Conservation (phyloP, 352 stramenopile species). For the Globisporangium middletonii region DNA sequence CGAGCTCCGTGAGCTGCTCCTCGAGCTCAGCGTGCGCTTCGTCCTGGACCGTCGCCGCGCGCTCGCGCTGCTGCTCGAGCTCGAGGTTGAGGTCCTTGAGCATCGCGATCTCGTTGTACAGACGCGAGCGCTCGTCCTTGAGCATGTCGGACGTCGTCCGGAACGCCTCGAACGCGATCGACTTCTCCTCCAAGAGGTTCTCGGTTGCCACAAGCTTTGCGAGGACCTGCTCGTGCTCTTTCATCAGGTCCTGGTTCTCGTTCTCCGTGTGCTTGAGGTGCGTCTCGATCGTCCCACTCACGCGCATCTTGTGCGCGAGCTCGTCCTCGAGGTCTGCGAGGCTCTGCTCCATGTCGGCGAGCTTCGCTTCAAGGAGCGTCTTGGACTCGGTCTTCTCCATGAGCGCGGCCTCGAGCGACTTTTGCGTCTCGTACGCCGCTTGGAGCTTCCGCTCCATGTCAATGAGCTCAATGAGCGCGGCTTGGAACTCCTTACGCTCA, state of each 20-base stretch:
- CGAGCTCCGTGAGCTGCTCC: slow-evolving; percentile 49
- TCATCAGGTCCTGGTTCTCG: slow-evolving; percentile 38
- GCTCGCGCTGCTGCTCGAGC: slow-evolving; percentile 34
- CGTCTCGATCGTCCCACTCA: slow-evolving; percentile 46
- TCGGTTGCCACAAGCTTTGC: slow-evolving; percentile 41
- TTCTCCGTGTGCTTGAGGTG: slow-evolving; percentile 34
- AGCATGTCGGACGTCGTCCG: slow-evolving; percentile 55
- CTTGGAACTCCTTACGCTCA: slow-evolving; percentile 56
- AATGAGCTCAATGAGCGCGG: slow-evolving; percentile 57
- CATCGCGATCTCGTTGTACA: slow-evolving; percentile 50
- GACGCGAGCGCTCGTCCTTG: slow-evolving; percentile 44
- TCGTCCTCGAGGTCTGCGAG: slow-evolving; percentile 46
- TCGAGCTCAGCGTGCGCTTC: slow-evolving; percentile 45
- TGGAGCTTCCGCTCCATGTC: slow-evolving; percentile 65
- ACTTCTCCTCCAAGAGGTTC: slow-evolving; percentile 53
- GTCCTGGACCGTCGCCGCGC: slow-evolving; percentile 36
- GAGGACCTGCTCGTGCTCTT: slow-evolving; percentile 39
- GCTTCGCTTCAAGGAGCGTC: slow-evolving; percentile 31
- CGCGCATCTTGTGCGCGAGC: slow-evolving; percentile 44
- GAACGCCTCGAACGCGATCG: slow-evolving; percentile 55
- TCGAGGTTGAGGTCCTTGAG: slow-evolving; percentile 43
- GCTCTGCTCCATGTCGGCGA: slow-evolving; percentile 44
- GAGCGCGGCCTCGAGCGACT: slow-evolving; percentile 39
- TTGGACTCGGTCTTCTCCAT: slow-evolving; percentile 48
- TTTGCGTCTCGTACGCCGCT: slow-evolving; percentile 51